These are phyloP conservation scores for Protomyces arabidopsidicola DNA, from an alignment of 1,139 yeast genomes.

Conservation along the genomic window DNA sequence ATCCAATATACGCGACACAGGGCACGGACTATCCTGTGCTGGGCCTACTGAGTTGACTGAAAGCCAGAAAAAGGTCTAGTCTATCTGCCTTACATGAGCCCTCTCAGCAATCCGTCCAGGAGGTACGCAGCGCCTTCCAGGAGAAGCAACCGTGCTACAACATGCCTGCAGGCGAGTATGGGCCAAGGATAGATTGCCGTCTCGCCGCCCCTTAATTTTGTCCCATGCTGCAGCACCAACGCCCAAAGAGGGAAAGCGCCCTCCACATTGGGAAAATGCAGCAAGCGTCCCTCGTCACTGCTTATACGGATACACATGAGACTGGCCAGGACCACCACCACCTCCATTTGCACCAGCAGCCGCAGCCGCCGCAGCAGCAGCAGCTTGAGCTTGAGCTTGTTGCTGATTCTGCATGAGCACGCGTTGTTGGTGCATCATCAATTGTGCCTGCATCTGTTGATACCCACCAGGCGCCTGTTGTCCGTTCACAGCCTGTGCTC, in stretches of 20 bases:
- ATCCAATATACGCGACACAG: too few species aligned
- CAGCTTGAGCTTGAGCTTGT: constrained; percentile 12
- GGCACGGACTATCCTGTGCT: too few species aligned
- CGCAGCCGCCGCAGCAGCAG: neutral
- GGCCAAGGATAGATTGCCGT: too few species aligned
- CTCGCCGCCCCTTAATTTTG: too few species aligned
- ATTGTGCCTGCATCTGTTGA: constrained; percentile 9
- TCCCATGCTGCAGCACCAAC: neutral
- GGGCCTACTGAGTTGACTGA: too few species aligned
- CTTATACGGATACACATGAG: neutral
- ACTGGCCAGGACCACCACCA: too few species aligned
- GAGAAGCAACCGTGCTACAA: too few species aligned
- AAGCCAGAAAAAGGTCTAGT: too few species aligned
- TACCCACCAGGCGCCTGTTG: neutral
- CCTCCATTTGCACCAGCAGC: neutral
- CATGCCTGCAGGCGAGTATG: too few species aligned
- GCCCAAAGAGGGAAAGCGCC: neutral
- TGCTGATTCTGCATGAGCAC: constrained; percentile 7
- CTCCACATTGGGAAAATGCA: neutral
- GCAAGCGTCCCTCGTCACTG: neutral
- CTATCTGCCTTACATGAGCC: too few species aligned
- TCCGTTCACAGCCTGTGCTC: neutral
- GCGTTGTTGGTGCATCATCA: constrained; percentile 7
- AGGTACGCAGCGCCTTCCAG: too few species aligned
- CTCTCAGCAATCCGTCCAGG: too few species aligned